Evolutionary conservation across 768 basidiomycete species (phyloP), one percentile per base, ranked within the genome.

Genomic region (Lentinula sp.): DNA sequence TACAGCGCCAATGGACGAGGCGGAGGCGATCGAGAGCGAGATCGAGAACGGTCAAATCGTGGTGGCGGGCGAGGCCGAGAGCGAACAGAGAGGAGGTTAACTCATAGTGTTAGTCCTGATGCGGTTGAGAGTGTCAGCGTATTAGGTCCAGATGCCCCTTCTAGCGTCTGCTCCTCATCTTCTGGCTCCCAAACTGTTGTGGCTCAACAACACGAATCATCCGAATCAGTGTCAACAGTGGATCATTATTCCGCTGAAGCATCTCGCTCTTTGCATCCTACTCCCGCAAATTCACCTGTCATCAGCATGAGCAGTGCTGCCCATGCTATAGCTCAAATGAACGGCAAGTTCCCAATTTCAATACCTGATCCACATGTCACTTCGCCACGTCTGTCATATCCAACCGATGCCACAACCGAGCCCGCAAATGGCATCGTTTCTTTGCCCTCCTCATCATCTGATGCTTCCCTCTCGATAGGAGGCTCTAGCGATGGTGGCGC

Each of bases 221-320:
- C 46, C 31, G 34, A 57, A 43, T 56, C 52, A n/a, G 18, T 11
- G 34, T 52, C 59, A 13, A 13, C 40, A 16, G 11, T 23, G 10
- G 52, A 42, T 4, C 43, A 28, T 35, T 13, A n/a, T 34, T 35
- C 40, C 37, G 53, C 43, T 28, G 45, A 62, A 21, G 48, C 23
- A n/a, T 50, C 63, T 62, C 62, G 69, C 35, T 66, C 64, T 54
- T 69, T 74, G 23, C 76, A 80, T 55, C 83, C 83, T 16, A 87
- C 87, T 1, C 87, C 87, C 7, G 78, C 84, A 16, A 88, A 85
- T 65, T 86, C 86, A 32, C 87, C 86, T 18, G 70, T 80, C 6
- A 69, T 77, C 21, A 56, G 63, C 8, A 68, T 72, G 51, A 65
- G 73, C 59, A 69, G 63, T 45, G 70, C 73, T 21, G 61, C 66